Percentiles rank a stretch among this genome's conserved stretches.
phyloP scores from a whole-genome alignment of 2,329 filamentous ascomycete species.

The Elsinoe ampelina region DNA sequence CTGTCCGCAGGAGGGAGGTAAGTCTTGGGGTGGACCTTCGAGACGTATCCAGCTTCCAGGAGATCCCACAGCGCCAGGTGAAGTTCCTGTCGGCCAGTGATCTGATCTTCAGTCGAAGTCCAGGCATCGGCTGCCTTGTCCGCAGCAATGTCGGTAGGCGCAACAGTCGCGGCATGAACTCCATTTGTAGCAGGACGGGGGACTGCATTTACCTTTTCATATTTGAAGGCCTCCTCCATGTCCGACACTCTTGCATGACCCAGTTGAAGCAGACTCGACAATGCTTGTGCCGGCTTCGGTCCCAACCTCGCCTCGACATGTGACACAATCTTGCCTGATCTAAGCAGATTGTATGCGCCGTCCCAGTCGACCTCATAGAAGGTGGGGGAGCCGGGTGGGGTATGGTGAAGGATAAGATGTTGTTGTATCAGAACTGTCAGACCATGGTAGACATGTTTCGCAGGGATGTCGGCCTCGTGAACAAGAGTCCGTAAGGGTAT shows the following conservation, averaged over 20 bases:
- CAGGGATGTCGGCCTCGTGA: conserved; percentile 61
- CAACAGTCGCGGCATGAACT: conserved; percentile 17
- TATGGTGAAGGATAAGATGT: conserved; percentile 48
- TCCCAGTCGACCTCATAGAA: conserved; percentile 78
- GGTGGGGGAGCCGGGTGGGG: conserved; percentile 42
- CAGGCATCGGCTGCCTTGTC: conserved; percentile 20
- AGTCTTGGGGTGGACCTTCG: conserved; percentile 46
- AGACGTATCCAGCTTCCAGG: conserved; percentile 58
- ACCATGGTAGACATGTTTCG: conserved; percentile 69
- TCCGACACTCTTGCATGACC: conserved; percentile 68
- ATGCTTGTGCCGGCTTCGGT: conserved; percentile 60
- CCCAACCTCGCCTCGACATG: conserved; percentile 67
- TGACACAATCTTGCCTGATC: conserved; percentile 71
- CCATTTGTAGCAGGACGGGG: conserved; percentile 20
- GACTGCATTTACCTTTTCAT: conserved; percentile 21
- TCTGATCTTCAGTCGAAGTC: conserved; percentile 20
- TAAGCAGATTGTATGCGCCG: conserved; percentile 71
- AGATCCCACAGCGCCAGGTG: conserved; percentile 38
- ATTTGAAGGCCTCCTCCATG: conserved; percentile 54
- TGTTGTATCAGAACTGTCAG: conserved; percentile 81
- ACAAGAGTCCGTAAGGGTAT: conserved; percentile 60
- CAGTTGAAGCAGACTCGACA: conserved; percentile 64
- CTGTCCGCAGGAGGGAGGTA: conserved; percentile 49
- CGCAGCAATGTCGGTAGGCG: conserved; percentile 13
- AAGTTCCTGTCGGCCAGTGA: conserved; percentile 32